Evolutionary conservation across 495 filamentous ascomycete genomes (phyloP), one percentile per base, ranked within the genome.

Genomic region (Aspergillus heteromorphus): DNA sequence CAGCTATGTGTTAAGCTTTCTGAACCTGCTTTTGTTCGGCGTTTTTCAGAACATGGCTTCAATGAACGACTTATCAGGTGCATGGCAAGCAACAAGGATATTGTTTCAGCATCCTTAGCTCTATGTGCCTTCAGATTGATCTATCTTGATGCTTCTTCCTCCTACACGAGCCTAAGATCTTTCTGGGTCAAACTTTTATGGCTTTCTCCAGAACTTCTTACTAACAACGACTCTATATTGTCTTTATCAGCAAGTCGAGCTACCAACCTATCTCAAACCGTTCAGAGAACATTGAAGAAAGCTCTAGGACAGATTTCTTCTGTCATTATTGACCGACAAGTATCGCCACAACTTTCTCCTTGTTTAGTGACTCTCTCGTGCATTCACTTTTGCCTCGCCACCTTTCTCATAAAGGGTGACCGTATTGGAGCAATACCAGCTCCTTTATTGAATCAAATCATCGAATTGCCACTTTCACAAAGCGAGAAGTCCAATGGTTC

Each of bases 21-120:
- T 43, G 79, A 92, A 18, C 80, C 82, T 48, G 67, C 73, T 9
- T 87, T 86, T 60, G 74, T 75, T 43, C 76, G 75, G n/a, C 86
- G 88, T 27, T 90, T 96, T 56, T 73, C 87, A 6, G 85, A 92
- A 43, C 83, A 87, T 55, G 82, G 81, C n/a, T 82, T 88, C 45
- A 87, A 87, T 51, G 75, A 77, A 38, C 79, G 81, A 27, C 71
- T 97, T 1, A 78, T 91, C 43, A 60, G 68, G 40, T 63, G 60
- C 47, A 55, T 67, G 17, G 58, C 61, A 38, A 57, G 50, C 20
- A 51, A 62, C 16, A 48, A 68, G 41, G 72, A 78, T 52, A 31
- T 67, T 16, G 55, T 76, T 13, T 63, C 66, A 4, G 51, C 62
- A 36, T 56, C 65, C 18, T 48, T 76, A 53, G 57, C 58, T 54